These are phyloP conservation scores for Simmondsia chinensis DNA, from an alignment of 148 eudicot genomes.

Conservation along the genomic window DNA sequence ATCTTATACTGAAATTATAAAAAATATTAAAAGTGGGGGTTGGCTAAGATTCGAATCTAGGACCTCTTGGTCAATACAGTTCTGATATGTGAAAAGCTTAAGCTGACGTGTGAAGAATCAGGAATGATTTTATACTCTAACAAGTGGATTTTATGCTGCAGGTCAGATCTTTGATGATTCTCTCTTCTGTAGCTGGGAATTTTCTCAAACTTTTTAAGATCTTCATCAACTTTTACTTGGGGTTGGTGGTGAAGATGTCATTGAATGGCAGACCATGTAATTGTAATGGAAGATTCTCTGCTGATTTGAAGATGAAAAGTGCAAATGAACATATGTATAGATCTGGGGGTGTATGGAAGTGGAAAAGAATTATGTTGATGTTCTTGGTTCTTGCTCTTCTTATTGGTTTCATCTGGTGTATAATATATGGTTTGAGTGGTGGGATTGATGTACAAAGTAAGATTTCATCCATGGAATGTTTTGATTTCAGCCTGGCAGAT, in stretches of 20 bases:
- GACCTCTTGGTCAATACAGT: no score
- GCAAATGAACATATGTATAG: conserved; percentile 26
- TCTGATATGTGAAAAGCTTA: no score
- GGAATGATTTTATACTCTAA: no score
- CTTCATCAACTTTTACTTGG: conserved; percentile 21
- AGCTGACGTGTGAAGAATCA: no score
- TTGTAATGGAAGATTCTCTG: conserved; percentile 25
- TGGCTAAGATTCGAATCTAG: no score
- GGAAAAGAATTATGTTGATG: conserved; percentile 21
- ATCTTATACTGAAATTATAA: no score
- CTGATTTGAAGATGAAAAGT: conserved; percentile 33
- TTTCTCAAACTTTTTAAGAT: conserved; percentile 22
- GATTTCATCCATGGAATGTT: conserved; percentile 8
- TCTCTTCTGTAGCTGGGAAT: conserved; percentile 23
- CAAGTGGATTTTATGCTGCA: no score
- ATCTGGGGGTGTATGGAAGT: conserved; percentile 30
- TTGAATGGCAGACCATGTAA: conserved; percentile 26
- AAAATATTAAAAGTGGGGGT: no score
- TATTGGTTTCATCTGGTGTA: conserved; percentile 31
- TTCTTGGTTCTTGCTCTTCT: conserved; percentile 23
- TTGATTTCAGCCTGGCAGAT: conserved; percentile 23
- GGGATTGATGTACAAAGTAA: conserved; percentile 12
- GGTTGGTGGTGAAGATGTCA: conserved; percentile 48
- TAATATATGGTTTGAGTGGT: conserved; percentile 21
- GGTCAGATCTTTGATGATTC: conserved; percentile 24